Conservation (phyloP, 2,329 filamentous ascomycete species). For the Coleophoma eucalyptorum region DNA sequence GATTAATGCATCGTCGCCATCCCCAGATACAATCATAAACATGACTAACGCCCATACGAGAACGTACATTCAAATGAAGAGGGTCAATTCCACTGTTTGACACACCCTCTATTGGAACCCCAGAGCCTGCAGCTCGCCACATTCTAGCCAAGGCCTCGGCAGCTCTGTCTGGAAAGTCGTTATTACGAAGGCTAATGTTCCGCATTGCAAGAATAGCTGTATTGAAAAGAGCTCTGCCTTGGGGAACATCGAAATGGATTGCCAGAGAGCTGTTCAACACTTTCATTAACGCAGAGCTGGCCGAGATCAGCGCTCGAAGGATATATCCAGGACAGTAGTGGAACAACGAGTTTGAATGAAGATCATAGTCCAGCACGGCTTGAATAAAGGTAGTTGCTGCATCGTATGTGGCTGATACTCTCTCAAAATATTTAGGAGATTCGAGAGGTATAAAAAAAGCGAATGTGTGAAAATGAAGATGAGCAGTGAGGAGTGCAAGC, state of each 20-base stretch:
- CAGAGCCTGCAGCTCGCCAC: constrained; percentile 36
- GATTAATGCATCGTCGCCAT: constrained; percentile 43
- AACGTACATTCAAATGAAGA: constrained; percentile 62
- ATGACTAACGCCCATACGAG: constrained; percentile 63
- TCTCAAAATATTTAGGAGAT: constrained; percentile 34
- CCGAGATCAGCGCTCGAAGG: constrained; percentile 64
- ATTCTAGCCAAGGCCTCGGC: constrained; percentile 64
- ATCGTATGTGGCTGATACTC: constrained; percentile 40
- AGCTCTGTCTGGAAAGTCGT: constrained; percentile 60
- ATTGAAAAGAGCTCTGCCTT: constrained; percentile 53
- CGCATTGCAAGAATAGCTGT: constrained; percentile 55
- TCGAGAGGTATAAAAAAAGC: constrained; percentile 22
- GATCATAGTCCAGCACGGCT: constrained; percentile 8
- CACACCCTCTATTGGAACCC: not conserved
- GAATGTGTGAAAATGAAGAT: constrained; percentile 14
- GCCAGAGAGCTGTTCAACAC: constrained; percentile 63
- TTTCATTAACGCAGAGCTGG: constrained; percentile 60
- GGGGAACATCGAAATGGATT: constrained; percentile 48
- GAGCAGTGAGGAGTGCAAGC: constrained; percentile 12
- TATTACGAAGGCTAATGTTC: constrained; percentile 55
- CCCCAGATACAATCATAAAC: constrained; percentile 68
- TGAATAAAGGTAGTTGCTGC: constrained; percentile 24
- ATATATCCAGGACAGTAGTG: constrained; percentile 57
- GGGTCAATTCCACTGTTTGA: constrained; percentile 32
- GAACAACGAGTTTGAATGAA: constrained; percentile 27